Evolutionary conservation across 139 green algal species (phyloP), one percentile per base, ranked within the genome.

Genomic region (Picochlorum costavermella): DNA sequence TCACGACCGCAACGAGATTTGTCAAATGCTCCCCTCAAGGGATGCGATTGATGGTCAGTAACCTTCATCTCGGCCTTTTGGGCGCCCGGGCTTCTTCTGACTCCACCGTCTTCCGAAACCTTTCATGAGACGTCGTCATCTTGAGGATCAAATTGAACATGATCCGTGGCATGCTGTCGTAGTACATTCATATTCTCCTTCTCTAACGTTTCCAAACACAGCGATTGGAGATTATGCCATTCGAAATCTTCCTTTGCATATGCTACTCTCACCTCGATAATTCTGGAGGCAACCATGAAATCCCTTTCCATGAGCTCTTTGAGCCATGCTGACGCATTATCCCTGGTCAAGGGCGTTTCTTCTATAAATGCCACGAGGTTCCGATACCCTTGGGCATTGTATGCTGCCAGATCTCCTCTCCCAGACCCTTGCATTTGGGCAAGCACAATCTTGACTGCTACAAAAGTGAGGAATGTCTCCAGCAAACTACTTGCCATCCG

Each of bases 181-280:
- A 87, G 73, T 9, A 87, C 37, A 20, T 5, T 30, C 28, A 75
- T 65, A 71, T 90, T 90, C 9, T 67, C 71, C 3, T 72, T 30
- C 33, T 71, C 64, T 29, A 82, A 69, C 3, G 63, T 67, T n/a
- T 78, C 48, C 23, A 79, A 6, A 5, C 70, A 53, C 23, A 90
- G 44, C 2, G 60, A 62, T 46, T 79, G 45, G n/a, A 77, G 31
- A 6, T 82, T 75, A 23, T 86, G 69, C 84, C 80, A 95, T 75
- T 95, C 88, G 74, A 95, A 95, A 44, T 92, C 86, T 30, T 82
- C 65, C n/a, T 60, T 37, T 14, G 64, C 67, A 63, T 95, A 95
- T 0, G 75, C 77, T 14, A 56, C 44, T 2, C 88, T 71, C 26
- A 95, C 88, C 56, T 95, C 85, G 72, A 91, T 85, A 11, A 93